phyloP scores from a whole-genome alignment of 208 protist genomes.

The Trypanosoma mega region DNA sequence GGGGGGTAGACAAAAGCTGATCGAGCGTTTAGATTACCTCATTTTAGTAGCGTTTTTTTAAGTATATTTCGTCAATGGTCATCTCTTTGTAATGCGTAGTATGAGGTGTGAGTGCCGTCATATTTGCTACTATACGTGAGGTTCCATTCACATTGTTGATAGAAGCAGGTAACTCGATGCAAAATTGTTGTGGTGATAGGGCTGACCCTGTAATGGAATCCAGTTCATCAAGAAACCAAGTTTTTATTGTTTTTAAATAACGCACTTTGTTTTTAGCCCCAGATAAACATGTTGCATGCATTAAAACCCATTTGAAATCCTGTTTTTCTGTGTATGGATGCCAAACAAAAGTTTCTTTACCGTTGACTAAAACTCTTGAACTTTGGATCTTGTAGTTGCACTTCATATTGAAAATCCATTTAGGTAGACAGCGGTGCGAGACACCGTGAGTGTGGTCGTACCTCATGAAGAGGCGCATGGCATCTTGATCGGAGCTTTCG shows the following conservation, averaged over 20 bases:
- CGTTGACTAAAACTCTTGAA: constrained; percentile 7
- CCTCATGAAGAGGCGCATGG: constrained; percentile 29
- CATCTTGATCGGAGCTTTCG: constrained; percentile 28
- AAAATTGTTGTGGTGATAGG: constrained; percentile 20
- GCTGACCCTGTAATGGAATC: constrained; percentile 21
- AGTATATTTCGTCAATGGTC: constrained; percentile 12
- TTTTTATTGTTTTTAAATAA: constrained; percentile 30
- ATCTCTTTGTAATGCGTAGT: constrained; percentile 21
- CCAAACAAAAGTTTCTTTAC: constrained; percentile 32
- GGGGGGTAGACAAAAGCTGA: neutral
- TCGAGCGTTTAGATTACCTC: neutral
- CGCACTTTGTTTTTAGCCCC: constrained; percentile 28
- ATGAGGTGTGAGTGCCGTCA: constrained; percentile 18
- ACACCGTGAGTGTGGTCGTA: constrained; percentile 33
- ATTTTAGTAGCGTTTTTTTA: constrained; percentile 21
- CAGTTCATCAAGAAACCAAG: constrained; percentile 34
- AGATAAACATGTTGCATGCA: constrained; percentile 37
- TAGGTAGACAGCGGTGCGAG: constrained; percentile 23
- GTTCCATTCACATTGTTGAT: neutral
- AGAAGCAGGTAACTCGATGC: constrained; percentile 14
- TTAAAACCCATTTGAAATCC: constrained; percentile 20
- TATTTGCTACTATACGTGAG: neutral
- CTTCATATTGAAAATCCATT: constrained; percentile 34
- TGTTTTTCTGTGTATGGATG: constrained; percentile 11
- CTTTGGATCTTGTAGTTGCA: constrained; percentile 34